Evolutionary conservation across 2,329 filamentous ascomycete genomes (phyloP), one percentile per base, ranked within the genome.

Genomic region (Phyllosticta citribraziliensis): DNA sequence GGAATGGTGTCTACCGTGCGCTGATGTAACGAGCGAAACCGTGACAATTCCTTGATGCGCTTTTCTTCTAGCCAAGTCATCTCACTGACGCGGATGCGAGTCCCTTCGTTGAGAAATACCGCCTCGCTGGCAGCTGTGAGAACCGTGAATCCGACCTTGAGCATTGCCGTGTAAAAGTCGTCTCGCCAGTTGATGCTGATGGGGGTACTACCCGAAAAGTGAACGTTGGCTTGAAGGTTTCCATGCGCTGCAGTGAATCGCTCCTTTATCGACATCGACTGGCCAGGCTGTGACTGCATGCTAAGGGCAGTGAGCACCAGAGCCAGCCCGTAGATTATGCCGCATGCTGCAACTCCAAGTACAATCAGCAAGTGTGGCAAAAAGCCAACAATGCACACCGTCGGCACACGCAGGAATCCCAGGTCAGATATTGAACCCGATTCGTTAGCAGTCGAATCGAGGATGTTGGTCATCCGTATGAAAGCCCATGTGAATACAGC

Each of bases 11-110:
- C 69, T 10, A 71, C 61, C 22, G 67, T 72, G 17, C 75, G 70
- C 54, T 71, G 70, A 40, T 75, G 72, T 20, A 72, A 70, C 52
- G 73, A 68, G 52, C 77, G 73, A 3, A 75, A 74, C 24, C 72
- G 70, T 55, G 94, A 86, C 2, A 96, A 79, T 69, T 97, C 91
- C 53, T 85, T 82, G 10, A 93, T 79, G 5, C 92, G 83, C 66
- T 96, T 89, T 67, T 93, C 89, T 70, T 99, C 94, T 2, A 97
- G 78, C 93, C 94, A 99, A 0, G 94, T 97, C 75, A 86, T 86
- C 40, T 82, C 79, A 65, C 86, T 85, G 2, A 96, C 78, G 63
- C 84, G 86, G 57, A 97, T 85, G 1, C 82, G 82, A 51, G 84
- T 84, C 54, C 93, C 93, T 73, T 97, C 93, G 64, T 97, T 96